Evolutionary conservation across 208 protist species (phyloP), one percentile per base, ranked within the genome.

Genomic region (Leptomonas pyrrhocoris): DNA sequence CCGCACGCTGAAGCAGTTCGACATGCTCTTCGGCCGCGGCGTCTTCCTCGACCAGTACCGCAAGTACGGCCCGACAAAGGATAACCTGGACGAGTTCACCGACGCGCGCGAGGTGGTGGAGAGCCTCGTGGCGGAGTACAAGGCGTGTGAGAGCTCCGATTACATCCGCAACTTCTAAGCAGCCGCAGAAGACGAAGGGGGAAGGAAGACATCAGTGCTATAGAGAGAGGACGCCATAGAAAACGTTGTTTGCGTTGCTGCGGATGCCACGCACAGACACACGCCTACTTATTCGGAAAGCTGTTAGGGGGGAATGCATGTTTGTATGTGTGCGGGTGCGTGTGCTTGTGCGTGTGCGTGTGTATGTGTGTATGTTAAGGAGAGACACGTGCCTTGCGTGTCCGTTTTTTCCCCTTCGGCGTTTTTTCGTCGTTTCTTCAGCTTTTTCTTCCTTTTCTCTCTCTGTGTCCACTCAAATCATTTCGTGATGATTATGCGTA

Each of bases 121-220:
- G 59, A 89, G 89, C 45, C 81, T 99, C 11, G 96, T 99, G 16
- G 84, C 97, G 23, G 98, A 99, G 84, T 99, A 99, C 89, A 93
- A 95, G 53, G 98, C 96, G 19, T 94, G 92, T 57, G 98, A 99
- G 79, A 86, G 76, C 46, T 80, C 94, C 12, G 97, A 99, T 69
- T 99, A 99, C 75, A 96, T 96, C 28, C 84, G 87, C 13, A 94
- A 93, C 73, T 93, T 96, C 50, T 96, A 81, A 83, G 1, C 4
- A n/a, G n/a, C 31, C 38, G 54, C 38, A 67, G 30, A 54, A 65
- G 53, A 34, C 19, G 53, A 64, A 54, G 27, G 16, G 45, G 15
- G 6, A 45, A 31, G 9, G 38, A 31, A 59, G 19, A 23, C 23
- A 11, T 7, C 2, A 8, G 19, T 12, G 38, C 16, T 19, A 30